Percentiles rank a stretch among this genome's conserved stretches.
Conservation (phyloP, 2,329 filamentous ascomycete genomes). For the Gyromitra esculenta region DNA sequence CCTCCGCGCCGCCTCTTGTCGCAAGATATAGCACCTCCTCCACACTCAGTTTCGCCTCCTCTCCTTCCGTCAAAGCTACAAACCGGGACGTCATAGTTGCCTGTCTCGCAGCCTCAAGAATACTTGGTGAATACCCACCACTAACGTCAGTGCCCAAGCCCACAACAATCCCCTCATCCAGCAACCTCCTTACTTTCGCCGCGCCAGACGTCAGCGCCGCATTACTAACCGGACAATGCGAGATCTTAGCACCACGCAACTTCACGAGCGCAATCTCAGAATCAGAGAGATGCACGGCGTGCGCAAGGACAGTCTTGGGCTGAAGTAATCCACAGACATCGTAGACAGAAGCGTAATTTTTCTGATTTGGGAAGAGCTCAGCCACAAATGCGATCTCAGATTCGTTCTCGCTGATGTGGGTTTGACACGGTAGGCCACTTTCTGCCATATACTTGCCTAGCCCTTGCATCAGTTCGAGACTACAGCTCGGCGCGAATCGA, state of each 20-base stretch:
- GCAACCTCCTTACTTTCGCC: conserved; percentile 76
- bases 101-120: conserved; percentile 84
- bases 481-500: conserved; percentile 73
- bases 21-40: conserved; percentile 88
- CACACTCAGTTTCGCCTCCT: conserved; percentile 75
- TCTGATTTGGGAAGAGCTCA: conserved; percentile 72
- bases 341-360: conserved; percentile 80
- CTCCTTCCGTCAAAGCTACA: conserved; percentile 68
- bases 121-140: conserved; percentile 82
- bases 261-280: conserved; percentile 74
- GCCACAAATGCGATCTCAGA: conserved; percentile 77
- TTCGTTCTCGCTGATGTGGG: conserved; percentile 86
- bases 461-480: conserved; percentile 67
- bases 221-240: conserved; percentile 90
- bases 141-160: conserved; percentile 91
- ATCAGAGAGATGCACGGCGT: conserved; percentile 78
- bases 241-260: conserved; percentile 71
- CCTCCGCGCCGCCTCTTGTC: conserved; percentile 84
- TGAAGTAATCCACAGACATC: conserved; percentile 76
- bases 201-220: conserved; percentile 81
- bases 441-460: conserved; percentile 72
- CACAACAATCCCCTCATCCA: conserved; percentile 78
- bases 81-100: conserved; percentile 81
- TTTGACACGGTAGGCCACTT: conserved; percentile 75
- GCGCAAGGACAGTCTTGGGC: conserved; percentile 80